phyloP scores from a whole-genome alignment of 495 filamentous ascomycete genomes.

The Podospora tetraspora region DNA sequence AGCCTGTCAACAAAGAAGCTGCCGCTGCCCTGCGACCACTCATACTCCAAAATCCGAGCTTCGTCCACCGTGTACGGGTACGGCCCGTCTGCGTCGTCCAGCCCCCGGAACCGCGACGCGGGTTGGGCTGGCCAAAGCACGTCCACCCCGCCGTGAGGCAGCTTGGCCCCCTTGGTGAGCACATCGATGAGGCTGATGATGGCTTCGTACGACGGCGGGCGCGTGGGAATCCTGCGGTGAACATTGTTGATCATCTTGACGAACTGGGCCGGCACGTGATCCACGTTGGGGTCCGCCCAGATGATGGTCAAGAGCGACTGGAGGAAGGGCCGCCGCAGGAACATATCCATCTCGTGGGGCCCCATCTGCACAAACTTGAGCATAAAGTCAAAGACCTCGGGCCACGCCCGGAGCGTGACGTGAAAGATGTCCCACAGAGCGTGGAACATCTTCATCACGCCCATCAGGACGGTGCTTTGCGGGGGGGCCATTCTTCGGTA shows the following conservation, averaged over 20 bases:
- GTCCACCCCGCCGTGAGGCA: constrained; percentile 1
- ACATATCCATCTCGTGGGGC: constrained; percentile 43
- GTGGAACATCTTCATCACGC: constrained; percentile 44
- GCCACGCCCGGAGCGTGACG: constrained; percentile 59
- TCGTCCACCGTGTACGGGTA: constrained; percentile 39
- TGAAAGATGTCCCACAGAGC: constrained; percentile 53
- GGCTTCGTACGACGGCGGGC: constrained; percentile 47
- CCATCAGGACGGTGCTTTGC: constrained; percentile 29
- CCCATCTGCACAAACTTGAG: constrained; percentile 55
- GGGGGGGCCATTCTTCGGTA: constrained; percentile 18
- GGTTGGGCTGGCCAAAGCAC: background rate
- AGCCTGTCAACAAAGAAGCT: constrained; percentile 50
- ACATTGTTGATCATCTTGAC: constrained; percentile 40
- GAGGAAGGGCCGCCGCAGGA: constrained; percentile 54
- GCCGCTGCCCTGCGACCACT: constrained; percentile 33
- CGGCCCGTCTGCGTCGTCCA: constrained; percentile 17
- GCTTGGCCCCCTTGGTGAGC: constrained; percentile 44
- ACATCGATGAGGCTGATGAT: constrained; percentile 53
- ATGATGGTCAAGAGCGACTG: constrained; percentile 56
- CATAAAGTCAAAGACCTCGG: constrained; percentile 73
- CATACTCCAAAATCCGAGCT: constrained; percentile 36
- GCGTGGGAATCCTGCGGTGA: constrained; percentile 43
- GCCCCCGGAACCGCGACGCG: constrained; percentile 23
- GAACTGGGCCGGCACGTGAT: constrained; percentile 36
- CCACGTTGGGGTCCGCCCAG: constrained; percentile 50